Conservation (phyloP, 257 asterid genomes). For the Solanum rostratum region DNA sequence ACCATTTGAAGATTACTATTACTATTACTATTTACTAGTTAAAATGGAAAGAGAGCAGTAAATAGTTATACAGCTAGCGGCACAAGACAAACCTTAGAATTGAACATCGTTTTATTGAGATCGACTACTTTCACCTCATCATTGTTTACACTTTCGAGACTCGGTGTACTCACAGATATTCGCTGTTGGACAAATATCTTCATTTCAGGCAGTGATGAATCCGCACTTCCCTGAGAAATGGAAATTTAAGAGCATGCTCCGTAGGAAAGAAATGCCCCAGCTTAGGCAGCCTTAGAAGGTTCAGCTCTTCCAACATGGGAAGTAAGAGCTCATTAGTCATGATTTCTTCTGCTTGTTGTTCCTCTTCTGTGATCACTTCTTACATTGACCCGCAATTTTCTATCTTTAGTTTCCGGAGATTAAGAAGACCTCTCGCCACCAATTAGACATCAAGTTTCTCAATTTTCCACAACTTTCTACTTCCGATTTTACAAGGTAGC, state of each 20-base stretch:
- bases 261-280: not conserved
- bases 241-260: not conserved
- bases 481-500: not conserved
- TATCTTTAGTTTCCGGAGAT: not conserved
- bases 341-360: not conserved
- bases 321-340: not conserved
- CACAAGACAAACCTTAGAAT: not conserved
- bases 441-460: not conserved
- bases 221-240: not conserved
- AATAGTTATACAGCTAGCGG: not conserved
- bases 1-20: no score
- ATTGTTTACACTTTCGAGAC: not conserved
- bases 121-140: not conserved
- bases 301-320: not conserved
- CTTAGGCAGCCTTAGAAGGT: rapidly evolving
- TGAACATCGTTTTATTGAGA: not conserved
- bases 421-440: not conserved
- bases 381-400: not conserved
- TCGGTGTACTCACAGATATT: not conserved
- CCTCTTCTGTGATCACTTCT: not conserved
- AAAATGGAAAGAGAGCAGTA: not conserved
- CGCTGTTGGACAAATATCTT: not conserved
- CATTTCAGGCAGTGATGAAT: not conserved
- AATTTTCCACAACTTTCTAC: not conserved
- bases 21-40: not conserved